Base-by-base conservation (phyloP, 306 rosid species). In the Lupinus albus region DNA sequence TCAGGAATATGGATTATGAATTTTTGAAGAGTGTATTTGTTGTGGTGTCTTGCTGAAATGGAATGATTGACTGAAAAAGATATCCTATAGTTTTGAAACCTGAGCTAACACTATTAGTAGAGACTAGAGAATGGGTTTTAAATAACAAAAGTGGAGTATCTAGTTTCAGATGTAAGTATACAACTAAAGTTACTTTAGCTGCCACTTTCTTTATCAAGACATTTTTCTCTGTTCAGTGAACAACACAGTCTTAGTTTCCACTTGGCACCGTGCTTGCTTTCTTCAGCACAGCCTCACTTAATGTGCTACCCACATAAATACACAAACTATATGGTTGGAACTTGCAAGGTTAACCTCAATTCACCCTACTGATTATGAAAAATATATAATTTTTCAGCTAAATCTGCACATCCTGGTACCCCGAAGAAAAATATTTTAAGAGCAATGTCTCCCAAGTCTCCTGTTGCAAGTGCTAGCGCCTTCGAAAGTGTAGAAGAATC, bases 401-500 rank as follows among this genome's bases (percentile, higher is more conserved):
- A 91, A 78, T 64, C 85, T 32, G 70, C 85, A 13, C 83, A 52
- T 47, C 44, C 68, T 53, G 81, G 72, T 71, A 64, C 88, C 60
- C 61, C 79, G 28, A 85, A 85, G 89, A 88, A 85, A 75, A 82
- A 41, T 67, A 54, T 84, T 74, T 62, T 88, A 57, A 75, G 91
- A 78, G 75, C 88, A 64, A 81, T 79, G 49, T 86, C 97, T 71
- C 95, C 97, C 15, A 94, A 85, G 78, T 90, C 99, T 38, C 99
- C 99, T 16, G 96, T 81, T 86, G 92, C 87, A 82, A 90, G 99
- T 83, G 92, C 80, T 28, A 85, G 91, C 68, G 97, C 92, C 67
- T 90, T 91, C 42, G 99, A 88, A 76, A 94, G 99, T 64, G 80
- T 85, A 45, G 97, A 91, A 45, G 99, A 86, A 46, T 94, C 99